Percentiles rank a stretch among this genome's conserved stretches.
Evolutionary conservation across 1,284 basidiomycete species (phyloP).

Genomic region (Paramarasmius palmivorus): DNA sequence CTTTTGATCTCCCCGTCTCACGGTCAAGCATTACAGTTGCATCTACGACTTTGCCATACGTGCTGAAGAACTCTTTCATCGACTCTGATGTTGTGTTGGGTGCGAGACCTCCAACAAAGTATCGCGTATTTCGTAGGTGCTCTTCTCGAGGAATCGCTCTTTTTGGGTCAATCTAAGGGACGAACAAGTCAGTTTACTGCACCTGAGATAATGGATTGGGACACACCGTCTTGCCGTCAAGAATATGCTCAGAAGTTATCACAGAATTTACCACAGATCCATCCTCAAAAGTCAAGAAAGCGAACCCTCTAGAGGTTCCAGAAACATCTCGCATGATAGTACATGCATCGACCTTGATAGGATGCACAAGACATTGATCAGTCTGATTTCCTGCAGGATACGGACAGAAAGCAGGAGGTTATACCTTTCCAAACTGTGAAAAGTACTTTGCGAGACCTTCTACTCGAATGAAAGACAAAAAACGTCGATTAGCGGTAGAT

Average conservation of each 20-base stretch:
- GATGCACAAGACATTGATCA: not conserved
- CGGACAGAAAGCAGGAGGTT: slow-evolving; percentile 15
- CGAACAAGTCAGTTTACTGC: slow-evolving; percentile 10
- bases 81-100: slow-evolving; percentile 78
- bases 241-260: slow-evolving; percentile 79
- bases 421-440: slow-evolving; percentile 70
- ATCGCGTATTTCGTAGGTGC: slow-evolving; percentile 78
- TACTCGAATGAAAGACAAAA: slow-evolving; percentile 29
- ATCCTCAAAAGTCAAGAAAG: slow-evolving; percentile 92
- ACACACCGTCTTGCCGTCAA: slow-evolving; percentile 87
- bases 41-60: slow-evolving; percentile 84
- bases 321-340: slow-evolving; percentile 95
- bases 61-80: slow-evolving; percentile 77
- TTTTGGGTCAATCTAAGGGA: slow-evolving; percentile 87
- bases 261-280: slow-evolving; percentile 80
- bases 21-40: slow-evolving; percentile 94
- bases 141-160: slow-evolving; percentile 91
- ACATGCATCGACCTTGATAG: slow-evolving; percentile 76
- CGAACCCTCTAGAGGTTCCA: slow-evolving; percentile 91
- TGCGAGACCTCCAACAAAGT: slow-evolving; percentile 89
- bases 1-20: slow-evolving; percentile 87
- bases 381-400: not conserved
- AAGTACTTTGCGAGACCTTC: slow-evolving; percentile 75
- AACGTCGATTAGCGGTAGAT: slow-evolving; percentile 33
- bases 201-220: not conserved